These are phyloP conservation scores for Wickerhamomyces bisporus DNA, from an alignment of 805 yeast genomes.

Conservation along the genomic window DNA sequence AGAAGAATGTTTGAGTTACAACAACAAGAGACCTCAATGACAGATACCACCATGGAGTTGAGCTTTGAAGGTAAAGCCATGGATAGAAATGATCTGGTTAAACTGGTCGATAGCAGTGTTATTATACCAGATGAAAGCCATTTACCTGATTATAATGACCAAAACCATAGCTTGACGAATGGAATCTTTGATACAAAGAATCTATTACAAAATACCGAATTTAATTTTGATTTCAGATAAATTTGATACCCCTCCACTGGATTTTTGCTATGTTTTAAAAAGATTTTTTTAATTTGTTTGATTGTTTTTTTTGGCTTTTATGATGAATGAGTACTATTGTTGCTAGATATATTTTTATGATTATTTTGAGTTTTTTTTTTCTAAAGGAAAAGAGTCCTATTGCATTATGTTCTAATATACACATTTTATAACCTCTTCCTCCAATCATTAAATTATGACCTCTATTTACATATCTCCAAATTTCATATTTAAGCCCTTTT, in stretches of 20 bases:
- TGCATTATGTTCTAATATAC: neutral
- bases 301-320: no score
- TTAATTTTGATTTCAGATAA: slow-evolving; percentile 13
- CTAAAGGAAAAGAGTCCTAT: neutral
- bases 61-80: slow-evolving; percentile 43
- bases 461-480: neutral
- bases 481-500: slow-evolving; percentile 21
- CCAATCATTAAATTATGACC: no score
- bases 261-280: no score
- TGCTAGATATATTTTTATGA: no score
- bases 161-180: slow-evolving; percentile 10
- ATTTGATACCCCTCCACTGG: neutral
- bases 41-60: slow-evolving; percentile 30
- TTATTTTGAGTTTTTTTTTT: no score
- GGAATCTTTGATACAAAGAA: slow-evolving; percentile 19
- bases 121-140: slow-evolving; percentile 28
- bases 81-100: slow-evolving; percentile 36
- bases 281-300: no score
- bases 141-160: slow-evolving; percentile 6
- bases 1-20: slow-evolving; percentile 15
- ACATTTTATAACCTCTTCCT: no score
- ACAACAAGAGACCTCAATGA: slow-evolving; percentile 4
- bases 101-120: slow-evolving; percentile 34
- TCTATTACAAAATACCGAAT: slow-evolving; percentile 21
- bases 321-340: no score